Evolutionary conservation across 768 basidiomycete genomes (phyloP).

Genomic region (Amanita jacksonii): DNA sequence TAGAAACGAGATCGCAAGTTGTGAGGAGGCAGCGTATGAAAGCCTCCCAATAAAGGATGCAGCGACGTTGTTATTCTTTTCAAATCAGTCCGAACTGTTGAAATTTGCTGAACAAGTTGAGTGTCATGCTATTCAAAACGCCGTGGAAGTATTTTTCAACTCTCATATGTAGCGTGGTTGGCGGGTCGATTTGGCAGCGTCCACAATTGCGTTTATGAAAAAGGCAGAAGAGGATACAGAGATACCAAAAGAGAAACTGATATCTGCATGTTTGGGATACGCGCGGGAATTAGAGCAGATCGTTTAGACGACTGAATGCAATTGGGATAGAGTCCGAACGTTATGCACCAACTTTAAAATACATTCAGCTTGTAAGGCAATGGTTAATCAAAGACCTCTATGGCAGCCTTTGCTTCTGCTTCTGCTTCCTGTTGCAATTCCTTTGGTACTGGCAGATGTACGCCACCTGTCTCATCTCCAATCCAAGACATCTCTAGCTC

Average conservation of each 20-base stretch:
- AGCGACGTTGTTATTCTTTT: slow-evolving; percentile 86
- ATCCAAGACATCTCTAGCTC: slow-evolving; percentile 99
- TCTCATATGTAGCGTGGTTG: slow-evolving; percentile 55
- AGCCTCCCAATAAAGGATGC: slow-evolving; percentile 88
- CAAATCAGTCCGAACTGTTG: slow-evolving; percentile 66
- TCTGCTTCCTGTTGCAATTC: slow-evolving; percentile 84
- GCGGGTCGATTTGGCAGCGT: slow-evolving; percentile 66
- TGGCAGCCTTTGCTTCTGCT: slow-evolving; percentile 72
- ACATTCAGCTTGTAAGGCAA: slow-evolving; percentile 10
- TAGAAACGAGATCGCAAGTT: slow-evolving; percentile 96
- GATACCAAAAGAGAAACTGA: slow-evolving; percentile 79
- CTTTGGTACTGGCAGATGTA: slow-evolving; percentile 77
- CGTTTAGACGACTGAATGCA: slow-evolving; percentile 50
- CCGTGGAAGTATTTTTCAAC: neutral
- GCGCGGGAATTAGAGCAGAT: slow-evolving; percentile 89
- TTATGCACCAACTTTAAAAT: slow-evolving; percentile 13
- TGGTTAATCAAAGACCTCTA: slow-evolving; percentile 50
- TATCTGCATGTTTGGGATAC: slow-evolving; percentile 66
- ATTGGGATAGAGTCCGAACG: slow-evolving; percentile 13
- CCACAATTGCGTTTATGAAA: slow-evolving; percentile 67
- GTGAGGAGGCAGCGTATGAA: slow-evolving; percentile 90
- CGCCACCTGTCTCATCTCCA: slow-evolving; percentile 68
- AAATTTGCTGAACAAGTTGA: slow-evolving; percentile 72
- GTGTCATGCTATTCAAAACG: slow-evolving; percentile 13
- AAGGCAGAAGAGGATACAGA: slow-evolving; percentile 78